These are phyloP conservation scores for Cladorrhinum samala DNA, from an alignment of 495 filamentous ascomycete genomes.

Conservation along the genomic window DNA sequence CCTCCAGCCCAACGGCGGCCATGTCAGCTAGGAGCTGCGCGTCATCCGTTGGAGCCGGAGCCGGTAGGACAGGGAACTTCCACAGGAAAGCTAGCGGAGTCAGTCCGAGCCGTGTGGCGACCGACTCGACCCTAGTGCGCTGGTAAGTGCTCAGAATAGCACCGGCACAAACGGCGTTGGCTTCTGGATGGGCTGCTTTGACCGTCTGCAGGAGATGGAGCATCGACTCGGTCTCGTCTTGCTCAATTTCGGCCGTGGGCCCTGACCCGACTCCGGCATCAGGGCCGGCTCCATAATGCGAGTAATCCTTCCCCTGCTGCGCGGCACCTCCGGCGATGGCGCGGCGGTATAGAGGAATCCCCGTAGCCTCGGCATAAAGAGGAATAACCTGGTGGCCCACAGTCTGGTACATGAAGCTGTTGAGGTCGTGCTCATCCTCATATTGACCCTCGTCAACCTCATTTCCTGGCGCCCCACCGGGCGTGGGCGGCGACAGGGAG, in stretches of 20 bases:
- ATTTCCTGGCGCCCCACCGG: constrained; percentile 14
- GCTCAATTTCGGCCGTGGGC: neutral
- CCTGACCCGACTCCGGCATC: neutral
- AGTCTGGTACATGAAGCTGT: constrained; percentile 99
- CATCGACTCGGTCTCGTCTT: constrained; percentile 85
- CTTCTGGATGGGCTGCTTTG: constrained; percentile 58
- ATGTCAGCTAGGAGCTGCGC: constrained; percentile 72
- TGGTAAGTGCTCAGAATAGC: constrained; percentile 95
- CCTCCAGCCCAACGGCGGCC: constrained; percentile 66
- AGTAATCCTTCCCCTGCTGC: constrained; percentile 58
- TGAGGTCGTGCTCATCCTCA: constrained; percentile 60
- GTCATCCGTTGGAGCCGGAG: constrained; percentile 20
- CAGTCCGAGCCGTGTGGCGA: constrained; percentile 70
- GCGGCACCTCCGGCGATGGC: constrained; percentile 63
- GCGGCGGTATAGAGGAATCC: constrained; percentile 71
- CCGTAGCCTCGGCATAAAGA: constrained; percentile 70
- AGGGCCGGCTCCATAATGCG: constrained; percentile 16
- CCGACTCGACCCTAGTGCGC: constrained; percentile 85
- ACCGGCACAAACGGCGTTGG: constrained; percentile 80
- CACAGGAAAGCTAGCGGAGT: constrained; percentile 81
- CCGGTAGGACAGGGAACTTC: constrained; percentile 74
- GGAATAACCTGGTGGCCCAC: constrained; percentile 85
- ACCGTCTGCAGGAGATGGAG: constrained; percentile 63
- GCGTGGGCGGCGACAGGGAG: too few species aligned
- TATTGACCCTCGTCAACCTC: constrained; percentile 9